phyloP scores from a whole-genome alignment of 306 rosid genomes.

The Vigna angularis region DNA sequence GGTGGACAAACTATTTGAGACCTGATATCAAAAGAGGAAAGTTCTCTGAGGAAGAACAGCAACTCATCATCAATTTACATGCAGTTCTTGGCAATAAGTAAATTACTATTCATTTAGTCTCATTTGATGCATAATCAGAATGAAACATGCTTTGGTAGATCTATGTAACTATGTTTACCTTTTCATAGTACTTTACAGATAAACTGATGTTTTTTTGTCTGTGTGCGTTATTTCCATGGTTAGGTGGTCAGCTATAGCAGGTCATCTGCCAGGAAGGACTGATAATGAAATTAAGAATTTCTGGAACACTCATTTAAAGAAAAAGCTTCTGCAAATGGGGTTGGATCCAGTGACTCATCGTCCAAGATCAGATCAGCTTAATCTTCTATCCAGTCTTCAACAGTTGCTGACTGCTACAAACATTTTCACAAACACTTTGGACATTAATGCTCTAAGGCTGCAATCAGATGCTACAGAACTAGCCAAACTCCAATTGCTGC shows the following conservation, averaged over 20 bases:
- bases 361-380: constrained; percentile 61
- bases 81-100: constrained; percentile 81
- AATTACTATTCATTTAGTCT: not conserved
- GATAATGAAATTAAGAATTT: constrained; percentile 87
- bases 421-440: constrained; percentile 45
- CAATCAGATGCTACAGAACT: constrained; percentile 58
- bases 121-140: not conserved
- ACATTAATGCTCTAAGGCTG: constrained; percentile 44
- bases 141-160: not conserved
- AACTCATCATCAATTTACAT: constrained; percentile 69
- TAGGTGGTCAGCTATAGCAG: constrained; percentile 89
- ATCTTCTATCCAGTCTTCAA: constrained; percentile 57
- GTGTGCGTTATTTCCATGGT: not conserved
- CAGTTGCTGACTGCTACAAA: constrained; percentile 58
- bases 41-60: constrained; percentile 66
- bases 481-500: constrained; percentile 58
- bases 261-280: constrained; percentile 81
- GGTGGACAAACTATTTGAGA: constrained; percentile 84
- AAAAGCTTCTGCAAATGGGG: constrained; percentile 78
- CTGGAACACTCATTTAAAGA: constrained; percentile 85
- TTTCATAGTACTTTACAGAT: not conserved
- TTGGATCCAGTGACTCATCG: constrained; percentile 79
- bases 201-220: no score
- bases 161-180: not conserved
- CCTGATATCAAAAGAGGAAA: constrained; percentile 86